Evolutionary conservation across 2,329 filamentous ascomycete genomes (phyloP).

Genomic region (Fusarium continuum): DNA sequence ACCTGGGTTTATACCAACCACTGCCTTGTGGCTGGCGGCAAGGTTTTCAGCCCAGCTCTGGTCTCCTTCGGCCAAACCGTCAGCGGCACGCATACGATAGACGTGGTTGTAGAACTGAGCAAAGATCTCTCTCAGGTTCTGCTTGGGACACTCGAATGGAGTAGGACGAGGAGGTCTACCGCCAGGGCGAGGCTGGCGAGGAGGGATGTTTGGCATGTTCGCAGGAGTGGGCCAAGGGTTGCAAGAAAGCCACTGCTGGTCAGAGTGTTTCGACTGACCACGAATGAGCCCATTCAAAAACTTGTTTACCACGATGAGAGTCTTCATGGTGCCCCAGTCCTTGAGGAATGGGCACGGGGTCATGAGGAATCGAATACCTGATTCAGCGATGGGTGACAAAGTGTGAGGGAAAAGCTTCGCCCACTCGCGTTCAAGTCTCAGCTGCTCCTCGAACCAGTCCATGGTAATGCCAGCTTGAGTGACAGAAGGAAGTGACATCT

Average conservation of each 20-base stretch:
- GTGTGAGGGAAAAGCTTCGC: neutral
- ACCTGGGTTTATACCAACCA: neutral
- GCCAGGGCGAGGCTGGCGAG: neutral
- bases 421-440: neutral
- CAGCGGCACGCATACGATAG: neutral
- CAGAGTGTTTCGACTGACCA: neutral
- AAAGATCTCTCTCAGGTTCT: neutral
- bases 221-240: neutral
- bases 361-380: neutral
- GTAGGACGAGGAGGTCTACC: neutral
- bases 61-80: neutral
- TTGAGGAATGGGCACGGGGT: neutral
- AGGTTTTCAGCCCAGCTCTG: neutral
- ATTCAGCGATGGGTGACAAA: neutral
- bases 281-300: neutral
- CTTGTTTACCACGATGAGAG: neutral
- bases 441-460: neutral
- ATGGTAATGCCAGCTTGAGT: neutral
- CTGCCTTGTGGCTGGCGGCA: neutral
- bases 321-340: neutral
- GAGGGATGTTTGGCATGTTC: neutral
- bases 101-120: neutral
- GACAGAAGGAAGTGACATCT: neutral
- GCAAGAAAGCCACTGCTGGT: neutral
- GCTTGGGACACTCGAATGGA: neutral